Conservation (phyloP, 768 basidiomycete genomes). For the Tylopilus sp. region DNA sequence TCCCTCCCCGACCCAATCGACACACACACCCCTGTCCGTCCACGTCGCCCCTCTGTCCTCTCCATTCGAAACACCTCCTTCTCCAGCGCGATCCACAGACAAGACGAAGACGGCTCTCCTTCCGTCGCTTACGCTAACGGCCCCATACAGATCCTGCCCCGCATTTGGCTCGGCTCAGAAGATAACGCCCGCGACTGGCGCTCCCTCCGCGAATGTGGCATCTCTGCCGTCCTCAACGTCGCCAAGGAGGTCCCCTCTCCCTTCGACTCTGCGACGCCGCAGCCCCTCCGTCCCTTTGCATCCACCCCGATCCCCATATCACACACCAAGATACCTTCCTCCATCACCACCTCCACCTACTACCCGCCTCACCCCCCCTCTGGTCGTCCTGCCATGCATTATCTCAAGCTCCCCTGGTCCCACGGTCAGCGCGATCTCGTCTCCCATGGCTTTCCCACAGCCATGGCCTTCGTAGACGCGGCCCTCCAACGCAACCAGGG, state of each 20-base stretch:
- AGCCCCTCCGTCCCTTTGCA: conserved; percentile 54
- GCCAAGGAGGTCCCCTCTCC: conserved; percentile 86
- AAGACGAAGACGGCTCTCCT: conserved; percentile 59
- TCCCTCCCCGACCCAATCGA: conserved; percentile 20
- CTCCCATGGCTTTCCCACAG: conserved; percentile 69
- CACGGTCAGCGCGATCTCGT: conserved; percentile 93
- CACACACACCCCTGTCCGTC: conserved; percentile 33
- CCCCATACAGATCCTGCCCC: conserved; percentile 80
- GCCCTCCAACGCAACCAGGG: conserved; percentile 74
- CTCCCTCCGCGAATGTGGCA: conserved; percentile 63
- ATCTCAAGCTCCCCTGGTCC: conserved; percentile 89
- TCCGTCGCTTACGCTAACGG: conserved; percentile 74
- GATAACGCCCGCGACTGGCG: conserved; percentile 87
- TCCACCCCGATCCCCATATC: conserved; percentile 65
- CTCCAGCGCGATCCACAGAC: conserved; percentile 56
- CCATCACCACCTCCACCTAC: conserved; percentile 43
- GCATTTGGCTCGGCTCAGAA: conserved; percentile 88
- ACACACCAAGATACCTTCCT: conserved; percentile 33
- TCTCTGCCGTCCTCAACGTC: conserved; percentile 83
- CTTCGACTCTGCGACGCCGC: conserved; percentile 48
- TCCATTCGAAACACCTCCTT: conserved; percentile 59
- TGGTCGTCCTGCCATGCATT: conserved; percentile 78
- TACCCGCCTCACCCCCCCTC: conserved; percentile 63
- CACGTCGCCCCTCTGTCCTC: conserved; percentile 65
- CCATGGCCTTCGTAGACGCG: conserved; percentile 79